Evolutionary conservation across 2,329 filamentous ascomycete species (phyloP).

Genomic region (Ramularia endophylla): DNA sequence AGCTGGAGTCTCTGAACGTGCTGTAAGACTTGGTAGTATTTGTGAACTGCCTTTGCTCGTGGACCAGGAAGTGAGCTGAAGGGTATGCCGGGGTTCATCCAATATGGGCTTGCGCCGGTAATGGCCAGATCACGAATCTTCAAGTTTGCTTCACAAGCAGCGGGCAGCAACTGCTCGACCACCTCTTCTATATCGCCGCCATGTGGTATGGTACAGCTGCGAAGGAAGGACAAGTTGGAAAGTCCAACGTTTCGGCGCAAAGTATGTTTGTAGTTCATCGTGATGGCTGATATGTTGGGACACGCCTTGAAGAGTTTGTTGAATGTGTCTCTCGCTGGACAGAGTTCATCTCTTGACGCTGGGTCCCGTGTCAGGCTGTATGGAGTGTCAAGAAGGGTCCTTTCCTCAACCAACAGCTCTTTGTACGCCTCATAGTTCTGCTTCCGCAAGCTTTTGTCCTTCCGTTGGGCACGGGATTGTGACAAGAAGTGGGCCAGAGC

Average conservation of each 20-base stretch:
- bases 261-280: constrained; percentile 1
- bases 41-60: neutral
- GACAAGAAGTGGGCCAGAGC: neutral
- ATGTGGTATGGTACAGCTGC: neutral
- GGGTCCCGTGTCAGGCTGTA: neutral
- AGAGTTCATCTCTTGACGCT: neutral
- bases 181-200: neutral
- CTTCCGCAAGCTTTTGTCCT: neutral
- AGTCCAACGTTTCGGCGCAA: neutral
- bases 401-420: neutral
- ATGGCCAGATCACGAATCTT: constrained; percentile 1
- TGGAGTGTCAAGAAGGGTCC: neutral
- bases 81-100: neutral
- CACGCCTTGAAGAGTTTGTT: constrained; percentile 1
- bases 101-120: neutral
- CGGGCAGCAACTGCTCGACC: neutral
- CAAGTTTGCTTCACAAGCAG: neutral
- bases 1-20: neutral
- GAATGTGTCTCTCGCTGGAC: neutral
- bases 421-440: neutral
- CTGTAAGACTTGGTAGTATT: neutral
- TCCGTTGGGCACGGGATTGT: neutral
- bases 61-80: neutral
- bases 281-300: constrained; percentile 1
- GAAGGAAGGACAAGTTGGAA: neutral